Base-by-base conservation (phyloP, 1,284 basidiomycete genomes). In the Exsudoporus floridanus region DNA sequence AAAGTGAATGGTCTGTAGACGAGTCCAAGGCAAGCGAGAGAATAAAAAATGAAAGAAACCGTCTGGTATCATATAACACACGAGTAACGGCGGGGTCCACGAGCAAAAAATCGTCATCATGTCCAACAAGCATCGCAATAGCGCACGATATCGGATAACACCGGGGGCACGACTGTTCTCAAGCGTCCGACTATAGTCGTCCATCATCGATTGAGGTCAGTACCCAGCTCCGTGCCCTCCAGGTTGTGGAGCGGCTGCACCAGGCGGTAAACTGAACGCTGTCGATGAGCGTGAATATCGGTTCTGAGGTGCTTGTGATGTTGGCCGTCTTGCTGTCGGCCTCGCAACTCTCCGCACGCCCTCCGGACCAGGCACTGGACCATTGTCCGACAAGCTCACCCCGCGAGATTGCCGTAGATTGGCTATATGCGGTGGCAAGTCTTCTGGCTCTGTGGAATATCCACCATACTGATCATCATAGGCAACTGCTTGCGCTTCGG, bases 311-410 rank as follows among this genome's bases (percentile, higher is more conserved):
- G 73, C 72, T 63, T 87, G 85, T 35, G 84, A 83, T 33, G 79
- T 76, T 9, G 83, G 77, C 37, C 85, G 74, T 49, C 74, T 73
- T 37, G 70, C 71, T 7, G 73, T 64, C 36, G 77, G 80, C 60
- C 86, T 74, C 44, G 86, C 77, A 19, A 91, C 84, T 51, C 89
- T 74, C 35, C 89, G 79, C 16, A 90, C 89, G 36, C 84, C 86
- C 5, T 90, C 85, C 7, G 85, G 82, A 28, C 81, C 81, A 42
- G 88, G 83, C 3, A 93, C 88, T 43, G 89, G 90, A 14, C 92
- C 92, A 58, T 80, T 76, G 62, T 94, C 92, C 44, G 81, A 81
- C 53, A 94, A 70, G 47, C 84, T 85, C 31, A 94, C 77, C 30
- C 92, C 91, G 18, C 87, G 77, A 12, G 66, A 72, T 60, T 62